Evolutionary conservation across 2,329 filamentous ascomycete genomes (phyloP), one percentile per base, ranked within the genome.

Genomic region (Penicillium aurantiogriseum): DNA sequence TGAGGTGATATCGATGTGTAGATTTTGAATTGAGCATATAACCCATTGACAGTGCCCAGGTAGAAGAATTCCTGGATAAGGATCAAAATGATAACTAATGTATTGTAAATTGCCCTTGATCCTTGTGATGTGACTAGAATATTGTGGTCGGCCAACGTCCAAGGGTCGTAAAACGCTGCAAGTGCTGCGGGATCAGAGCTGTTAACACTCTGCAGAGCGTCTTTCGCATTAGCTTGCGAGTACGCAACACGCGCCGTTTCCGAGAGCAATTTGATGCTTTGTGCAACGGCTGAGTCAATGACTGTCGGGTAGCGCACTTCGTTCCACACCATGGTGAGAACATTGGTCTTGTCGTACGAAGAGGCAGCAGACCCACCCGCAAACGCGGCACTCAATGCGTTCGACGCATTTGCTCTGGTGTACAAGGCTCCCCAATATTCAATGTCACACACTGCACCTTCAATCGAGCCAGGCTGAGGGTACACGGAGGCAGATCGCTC

Each of bases 31-130:
- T 73, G 64, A 4, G 54, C 58, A 43, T 71, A 74, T n/a, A 80
- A 67, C 15, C 76, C 77, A 62, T 81, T 81, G 58, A 80, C 63
- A 43, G 72, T 74, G 29, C 77, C 72, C 13, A 81, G 66, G 60
- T 76, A 81, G 70, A 81, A 80, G 69, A 81, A 81, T 59, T 81
- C 75, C 54, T 78, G 75, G 35, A 81, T 74, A 11, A 81, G 63
- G n/a, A 78, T 74, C 33, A 81, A 69, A 46, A 79, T 75, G 51
- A 80, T 74, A 4, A 73, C 69, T 7, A 79, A 63, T 0, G 77
- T 80, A 60, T 80, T 81, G 65, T 79, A 79, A 51, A 80, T 69
- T 0, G 77, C 63, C 2, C 76, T 66, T 1, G 76, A 71, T 3
- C 77, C 77, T 58, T 81, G 76, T 0, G 67, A 54, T 0, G 77